Percentiles rank a stretch among this genome's conserved stretches.
Conservation (phyloP, 2,329 filamentous ascomycete genomes). For the Pezicula radicicola region DNA sequence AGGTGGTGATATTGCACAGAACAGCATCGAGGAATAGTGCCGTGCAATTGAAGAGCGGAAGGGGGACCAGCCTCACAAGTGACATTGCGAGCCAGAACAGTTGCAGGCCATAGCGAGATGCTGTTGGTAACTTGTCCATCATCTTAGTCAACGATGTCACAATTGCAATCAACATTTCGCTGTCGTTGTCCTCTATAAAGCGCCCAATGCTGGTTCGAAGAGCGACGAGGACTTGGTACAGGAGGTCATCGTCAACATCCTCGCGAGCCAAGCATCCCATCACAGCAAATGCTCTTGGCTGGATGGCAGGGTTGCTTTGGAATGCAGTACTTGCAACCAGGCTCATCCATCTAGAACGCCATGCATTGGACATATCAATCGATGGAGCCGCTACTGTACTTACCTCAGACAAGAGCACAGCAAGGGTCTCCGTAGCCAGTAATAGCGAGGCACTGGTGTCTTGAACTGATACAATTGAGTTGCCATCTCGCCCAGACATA, state of each 20-base stretch:
- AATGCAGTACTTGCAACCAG: conserved; percentile 70
- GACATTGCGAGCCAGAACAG: conserved; percentile 70
- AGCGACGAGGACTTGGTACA: conserved; percentile 69
- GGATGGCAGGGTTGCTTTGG: conserved; percentile 69
- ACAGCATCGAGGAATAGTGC: conserved; percentile 64
- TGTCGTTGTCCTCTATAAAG: conserved; percentile 61
- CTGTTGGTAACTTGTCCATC: conserved; percentile 65
- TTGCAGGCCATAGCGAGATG: conserved; percentile 66
- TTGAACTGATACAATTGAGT: conserved; percentile 51
- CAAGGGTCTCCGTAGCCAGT: conserved; percentile 56
- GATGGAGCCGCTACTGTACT: conserved; percentile 62
- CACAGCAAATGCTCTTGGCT: conserved; percentile 66
- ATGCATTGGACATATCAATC: conserved; percentile 62
- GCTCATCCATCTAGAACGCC: conserved; percentile 72
- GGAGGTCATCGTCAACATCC: conserved; percentile 67
- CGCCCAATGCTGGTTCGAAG: conserved; percentile 62
- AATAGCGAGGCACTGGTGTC: conserved; percentile 39
- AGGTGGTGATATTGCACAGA: conserved; percentile 59
- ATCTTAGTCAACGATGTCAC: conserved; percentile 67
- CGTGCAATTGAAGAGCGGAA: conserved; percentile 62
- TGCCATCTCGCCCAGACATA: conserved; percentile 48
- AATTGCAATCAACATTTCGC: conserved; percentile 67
- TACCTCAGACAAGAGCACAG: conserved; percentile 59
- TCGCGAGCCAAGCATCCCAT: conserved; percentile 71
- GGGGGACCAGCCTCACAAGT: conserved; percentile 60